Evolutionary conservation across 257 asterid genomes (phyloP), one percentile per base, ranked within the genome.

Genomic region (Nicotiana knightiana): DNA sequence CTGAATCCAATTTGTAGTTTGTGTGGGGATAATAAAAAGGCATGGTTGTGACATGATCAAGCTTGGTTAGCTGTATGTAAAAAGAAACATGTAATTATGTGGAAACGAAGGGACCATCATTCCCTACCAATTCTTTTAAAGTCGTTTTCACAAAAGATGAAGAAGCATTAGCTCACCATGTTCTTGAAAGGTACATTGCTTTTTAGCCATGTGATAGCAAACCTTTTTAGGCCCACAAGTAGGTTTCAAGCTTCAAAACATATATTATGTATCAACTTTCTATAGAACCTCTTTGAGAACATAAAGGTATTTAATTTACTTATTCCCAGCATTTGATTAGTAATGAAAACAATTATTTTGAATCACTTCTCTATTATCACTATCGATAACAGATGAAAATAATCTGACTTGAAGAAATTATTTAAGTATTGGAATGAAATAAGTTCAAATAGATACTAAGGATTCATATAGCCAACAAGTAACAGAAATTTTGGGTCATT

Each of bases 91-190:
- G 87, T 54, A 81, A 55, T 71, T 75, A 83, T 80, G 82, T 87
- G 86, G 84, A 79, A 83, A 80, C 84, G 79, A 86, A 88, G 67
- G 87, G 89, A 78, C 91, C 89, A 83, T 83, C 84, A 84, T 73
- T 71, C 83, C 78, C 62, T 78, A 79, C 85, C 86, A 85, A 67
- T 81, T 75, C 82, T 81, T 84, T 85, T 81, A 61, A 85, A 82
- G 78, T 84, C 84, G 76, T 85, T 85, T 82, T 79, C 87, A 82
- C 48, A 68, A 85, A 85, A 81, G 87, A 81, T 85, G 80, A 82
- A 76, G 67, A 54, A 58, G 76, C 78, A 81, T 82, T 77, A 88
- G 70, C 57, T 82, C 82, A 79, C 85, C 92, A 86, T 84, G 90
- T 86, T 88, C 85, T 68, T 89, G 88, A 89, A 82, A 87, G 88